Evolutionary conservation across 495 filamentous ascomycete genomes (phyloP).

Genomic region (Parmelia sp.): DNA sequence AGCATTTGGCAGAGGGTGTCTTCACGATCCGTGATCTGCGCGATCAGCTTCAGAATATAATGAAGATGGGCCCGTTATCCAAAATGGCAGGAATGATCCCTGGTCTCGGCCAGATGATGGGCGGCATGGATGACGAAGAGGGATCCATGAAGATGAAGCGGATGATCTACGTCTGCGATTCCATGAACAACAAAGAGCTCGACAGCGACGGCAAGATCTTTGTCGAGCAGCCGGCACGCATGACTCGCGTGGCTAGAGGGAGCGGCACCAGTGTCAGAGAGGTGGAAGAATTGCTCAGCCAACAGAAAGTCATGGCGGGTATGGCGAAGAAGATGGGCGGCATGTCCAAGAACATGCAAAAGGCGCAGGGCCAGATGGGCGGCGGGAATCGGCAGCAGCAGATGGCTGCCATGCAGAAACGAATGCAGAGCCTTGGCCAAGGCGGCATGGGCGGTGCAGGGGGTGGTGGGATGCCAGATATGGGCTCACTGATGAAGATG

Average conservation of each 20-base stretch:
- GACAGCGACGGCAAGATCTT: conserved; percentile 94
- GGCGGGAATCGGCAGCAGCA: conserved; percentile 86
- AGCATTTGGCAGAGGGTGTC: conserved; percentile 92
- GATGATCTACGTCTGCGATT: conserved; percentile 99
- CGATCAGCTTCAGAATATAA: conserved; percentile 93
- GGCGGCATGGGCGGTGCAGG: conserved; percentile 47
- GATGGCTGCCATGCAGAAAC: conserved; percentile 95
- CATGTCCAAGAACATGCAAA: conserved; percentile 93
- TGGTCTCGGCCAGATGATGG: conserved; percentile 84
- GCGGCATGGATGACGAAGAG: conserved; percentile 94
- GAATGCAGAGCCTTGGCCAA: conserved; percentile 86
- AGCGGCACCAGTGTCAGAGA: conserved; percentile 89
- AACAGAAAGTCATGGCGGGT: conserved; percentile 97
- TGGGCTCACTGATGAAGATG: conserved; percentile 78
- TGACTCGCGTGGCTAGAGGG: conserved; percentile 85
- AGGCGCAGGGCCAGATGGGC: conserved; percentile 82
- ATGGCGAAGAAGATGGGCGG: conserved; percentile 99
- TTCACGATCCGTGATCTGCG: conserved; percentile 93
- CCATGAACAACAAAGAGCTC: conserved; percentile 91
- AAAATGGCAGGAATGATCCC: conserved; percentile 99
- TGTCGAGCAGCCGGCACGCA: conserved; percentile 83
- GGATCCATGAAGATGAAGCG: conserved; percentile 85
- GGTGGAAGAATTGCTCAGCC: conserved; percentile 94
- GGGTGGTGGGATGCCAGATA: conserved; percentile 61
- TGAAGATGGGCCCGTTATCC: conserved; percentile 97